Evolutionary conservation across 78 protist species (phyloP), one percentile per base, ranked within the genome.

Genomic region (Dictyostelium firmibasis): DNA sequence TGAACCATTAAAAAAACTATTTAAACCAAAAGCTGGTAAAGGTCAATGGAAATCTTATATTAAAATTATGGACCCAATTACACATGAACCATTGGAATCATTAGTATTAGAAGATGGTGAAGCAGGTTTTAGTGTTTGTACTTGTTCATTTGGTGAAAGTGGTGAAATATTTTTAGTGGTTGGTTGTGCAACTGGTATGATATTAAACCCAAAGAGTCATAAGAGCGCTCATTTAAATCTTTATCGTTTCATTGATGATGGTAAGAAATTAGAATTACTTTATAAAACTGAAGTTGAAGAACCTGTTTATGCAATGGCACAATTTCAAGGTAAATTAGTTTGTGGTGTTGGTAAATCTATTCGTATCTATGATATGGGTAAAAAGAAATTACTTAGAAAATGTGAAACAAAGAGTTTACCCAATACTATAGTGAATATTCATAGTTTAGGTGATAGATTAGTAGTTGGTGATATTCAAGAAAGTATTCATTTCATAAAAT

Each of bases 291-390:
- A 84, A 57, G 86, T 96, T 27, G 98, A 98, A 38, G 99, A 88
- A 50, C 85, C 97, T 8, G 99, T 99, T 11, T 29, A 78, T 3
- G 99, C 99, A 10, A 29, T 99, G 35, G 6, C 41, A 1, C 78
- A 85, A 47, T 98, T 98, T 92, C 97, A 96, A 85, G 98, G 99
- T 20, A 64, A 96, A 3, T 62, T 99, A 20, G 38, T 97, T 11
- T 99, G 78, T n/a, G 99, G 99, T 14, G 84, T 97, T 9, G 98
- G 98, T 9, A 29, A 64, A 23, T 1, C 4, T 6, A 83, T 99
- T 16, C 91, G 99, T 35, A 50, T 99, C 57, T 99, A 96, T 81
- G 99, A 98, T 81, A 14, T 98, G 83, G 99, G 99, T 78, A 88
- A 94, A 95, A 76, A 82, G 93, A 88, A 98, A 91, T 96, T 99